Base-by-base conservation (phyloP, 257 asterid species). In the Solanum pennellii region DNA sequence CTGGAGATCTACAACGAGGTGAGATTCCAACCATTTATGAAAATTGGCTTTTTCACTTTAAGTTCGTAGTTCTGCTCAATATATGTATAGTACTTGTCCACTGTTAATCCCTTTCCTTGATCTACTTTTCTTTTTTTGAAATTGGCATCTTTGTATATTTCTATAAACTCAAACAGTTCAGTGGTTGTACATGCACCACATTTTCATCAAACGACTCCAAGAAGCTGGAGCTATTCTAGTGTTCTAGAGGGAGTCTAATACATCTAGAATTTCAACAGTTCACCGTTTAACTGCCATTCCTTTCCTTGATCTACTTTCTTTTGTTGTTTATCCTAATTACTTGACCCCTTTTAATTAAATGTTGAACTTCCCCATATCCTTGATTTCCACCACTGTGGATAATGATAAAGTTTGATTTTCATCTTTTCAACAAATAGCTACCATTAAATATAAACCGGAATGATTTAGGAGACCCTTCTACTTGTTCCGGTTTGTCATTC, bases 1-100 rank as follows among this genome's bases (percentile, higher is more conserved):
- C 90, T 97, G 98, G 99, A 97, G 92, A 97, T 97, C 91, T 97
- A 97, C 92, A 97, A 97, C 82, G 99, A 97, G 99, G 99, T 97
- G 86, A 77, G 93, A 82, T 89, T 88, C 88, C 68, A 47, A 47
- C 85, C 85, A 80, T 49, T 47, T 31, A 49, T 80, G 85, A 47
- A 47, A 9, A 79, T 79, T 79, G 41, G 16, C 68, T 47, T 25
- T 80, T 80, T 80, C 25, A 12, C 27, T 80, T 47, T 18, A 80
- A 47, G 68, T 80, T 65, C 29, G 29, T 80, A 27, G 35, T 80
- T 80, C 42, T 80, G 16, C 41, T 80, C 4, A 3, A 7, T 80
- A 18, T 80, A 27, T 29, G 29, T 80, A 25, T 80, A 47, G 68
- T 80, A 80, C 29, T 5, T 47, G 44, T 45, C 82, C 21, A 74